These are phyloP conservation scores for Diaporthe nobilis DNA, from an alignment of 2,329 filamentous ascomycete species.

Conservation along the genomic window DNA sequence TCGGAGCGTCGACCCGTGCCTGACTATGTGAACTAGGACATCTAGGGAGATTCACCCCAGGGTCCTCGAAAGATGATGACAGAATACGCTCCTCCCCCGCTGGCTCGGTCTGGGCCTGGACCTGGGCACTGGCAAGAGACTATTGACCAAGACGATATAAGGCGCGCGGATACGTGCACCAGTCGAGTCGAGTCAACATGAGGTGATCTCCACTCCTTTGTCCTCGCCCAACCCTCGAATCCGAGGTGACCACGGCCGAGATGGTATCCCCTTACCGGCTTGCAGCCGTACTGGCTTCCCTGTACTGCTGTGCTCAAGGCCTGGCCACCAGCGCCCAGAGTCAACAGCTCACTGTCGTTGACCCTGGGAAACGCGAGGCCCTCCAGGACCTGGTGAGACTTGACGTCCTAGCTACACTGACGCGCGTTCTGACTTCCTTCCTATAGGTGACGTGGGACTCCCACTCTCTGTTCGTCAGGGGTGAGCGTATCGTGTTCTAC, in stretches of 20 bases:
- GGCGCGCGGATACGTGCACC: not conserved
- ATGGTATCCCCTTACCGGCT: conserved; percentile 25
- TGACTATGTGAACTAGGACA: not conserved
- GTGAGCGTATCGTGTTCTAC: conserved; percentile 79
- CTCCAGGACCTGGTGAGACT: conserved; percentile 36
- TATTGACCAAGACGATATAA: conserved; percentile 18
- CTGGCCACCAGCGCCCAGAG: conserved; percentile 5
- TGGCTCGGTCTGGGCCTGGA: conserved; percentile 16
- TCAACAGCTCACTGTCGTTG: conserved; percentile 14
- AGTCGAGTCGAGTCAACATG: not conserved
- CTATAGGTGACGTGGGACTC: conserved; percentile 76
- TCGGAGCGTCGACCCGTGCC: conserved; percentile 38
- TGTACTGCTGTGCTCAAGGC: conserved; percentile 24
- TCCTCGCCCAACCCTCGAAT: not conserved
- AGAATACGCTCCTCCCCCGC: conserved; percentile 7
- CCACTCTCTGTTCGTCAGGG: conserved; percentile 77
- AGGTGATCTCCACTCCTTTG: not conserved
- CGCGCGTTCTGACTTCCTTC: not conserved
- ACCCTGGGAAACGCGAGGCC: conserved; percentile 28
- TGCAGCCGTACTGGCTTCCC: conserved; percentile 23
- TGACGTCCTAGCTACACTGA: not conserved
- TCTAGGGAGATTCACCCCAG: conserved; percentile 5
- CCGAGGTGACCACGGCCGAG: not conserved
- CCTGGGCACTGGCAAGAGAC: not conserved
- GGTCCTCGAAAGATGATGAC: not conserved